These are phyloP conservation scores for Sorghum bicolor DNA, from an alignment of 176 grass and related monocot species.

Conservation along the genomic window DNA sequence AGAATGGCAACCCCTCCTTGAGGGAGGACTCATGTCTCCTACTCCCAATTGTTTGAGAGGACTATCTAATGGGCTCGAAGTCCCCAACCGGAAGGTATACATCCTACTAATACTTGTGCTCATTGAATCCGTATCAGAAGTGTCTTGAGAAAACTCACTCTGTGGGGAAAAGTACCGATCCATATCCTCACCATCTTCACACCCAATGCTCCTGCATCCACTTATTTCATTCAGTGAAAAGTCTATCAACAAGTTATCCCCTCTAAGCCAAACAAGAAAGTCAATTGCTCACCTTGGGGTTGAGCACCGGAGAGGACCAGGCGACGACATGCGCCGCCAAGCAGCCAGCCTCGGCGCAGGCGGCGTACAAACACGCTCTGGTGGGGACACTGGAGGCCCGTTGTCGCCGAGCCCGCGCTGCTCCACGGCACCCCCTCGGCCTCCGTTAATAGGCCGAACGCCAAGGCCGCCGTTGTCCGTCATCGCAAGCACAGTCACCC, in stretches of 20 bases:
- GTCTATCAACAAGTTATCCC: not conserved
- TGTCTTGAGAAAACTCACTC: slow-evolving; percentile 69
- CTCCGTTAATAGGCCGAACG: slow-evolving; percentile 52
- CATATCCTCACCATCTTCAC: slow-evolving; percentile 59
- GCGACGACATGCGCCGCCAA: slow-evolving; percentile 39
- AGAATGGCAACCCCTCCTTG: slow-evolving; percentile 34
- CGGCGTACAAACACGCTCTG: slow-evolving; percentile 30
- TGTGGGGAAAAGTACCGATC: slow-evolving; percentile 60
- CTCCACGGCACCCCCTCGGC: slow-evolving; percentile 32
- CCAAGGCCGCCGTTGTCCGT: slow-evolving; percentile 36
- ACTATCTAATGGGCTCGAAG: slow-evolving; percentile 58
- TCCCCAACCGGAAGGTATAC: slow-evolving; percentile 57
- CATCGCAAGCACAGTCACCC: slow-evolving; percentile 32
- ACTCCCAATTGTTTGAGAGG: slow-evolving; percentile 47
- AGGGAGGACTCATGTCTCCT: slow-evolving; percentile 57
- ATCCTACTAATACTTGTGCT: slow-evolving; percentile 57
- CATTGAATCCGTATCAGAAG: slow-evolving; percentile 70
- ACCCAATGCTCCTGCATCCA: slow-evolving; percentile 59
- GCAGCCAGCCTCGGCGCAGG: slow-evolving; percentile 16
- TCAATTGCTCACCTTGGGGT: slow-evolving; percentile 40
- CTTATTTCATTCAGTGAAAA: slow-evolving; percentile 5
- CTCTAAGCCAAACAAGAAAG: not conserved
- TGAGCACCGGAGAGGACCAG: slow-evolving; percentile 42
- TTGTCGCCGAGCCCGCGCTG: slow-evolving; percentile 3
- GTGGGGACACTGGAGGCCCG: slow-evolving; percentile 25